phyloP scores from a whole-genome alignment of 345 rosid species.

The Carallia brachiata region DNA sequence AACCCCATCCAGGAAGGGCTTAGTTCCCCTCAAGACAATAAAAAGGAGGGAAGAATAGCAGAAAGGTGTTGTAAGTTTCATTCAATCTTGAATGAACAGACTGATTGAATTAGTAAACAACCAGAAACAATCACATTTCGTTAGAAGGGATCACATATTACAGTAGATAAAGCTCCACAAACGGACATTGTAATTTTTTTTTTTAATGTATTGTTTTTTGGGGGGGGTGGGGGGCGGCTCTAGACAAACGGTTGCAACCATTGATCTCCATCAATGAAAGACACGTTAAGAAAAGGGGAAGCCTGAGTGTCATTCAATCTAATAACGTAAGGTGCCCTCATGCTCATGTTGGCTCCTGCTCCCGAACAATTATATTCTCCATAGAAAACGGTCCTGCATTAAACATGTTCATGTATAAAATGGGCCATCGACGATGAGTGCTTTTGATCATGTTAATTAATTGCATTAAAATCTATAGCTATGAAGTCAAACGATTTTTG shows the following conservation, averaged over 20 bases:
- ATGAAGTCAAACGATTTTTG: not conserved
- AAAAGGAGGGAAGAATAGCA: too few relatives aligned
- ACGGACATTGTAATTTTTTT: too few relatives aligned
- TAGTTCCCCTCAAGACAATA: too few relatives aligned
- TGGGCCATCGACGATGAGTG: not conserved
- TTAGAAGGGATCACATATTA: too few relatives aligned
- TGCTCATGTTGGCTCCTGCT: constrained; percentile 52
- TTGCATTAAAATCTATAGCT: not conserved
- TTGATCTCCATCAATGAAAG: constrained; percentile 73
- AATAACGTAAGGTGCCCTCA: constrained; percentile 61
- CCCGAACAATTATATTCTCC: constrained; percentile 81
- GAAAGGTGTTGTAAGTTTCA: too few relatives aligned
- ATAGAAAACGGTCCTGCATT: constrained; percentile 63
- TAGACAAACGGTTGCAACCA: constrained; percentile 44
- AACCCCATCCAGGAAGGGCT: too few relatives aligned
- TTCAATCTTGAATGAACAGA: too few relatives aligned
- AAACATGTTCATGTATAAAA: not conserved
- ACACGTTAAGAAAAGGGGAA: constrained; percentile 42
- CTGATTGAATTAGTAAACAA: too few relatives aligned
- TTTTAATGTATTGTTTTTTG: too few relatives aligned
- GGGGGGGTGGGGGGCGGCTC: too few relatives aligned
- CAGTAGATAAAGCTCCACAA: too few relatives aligned
- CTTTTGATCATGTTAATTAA: not conserved
- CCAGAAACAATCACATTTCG: too few relatives aligned
- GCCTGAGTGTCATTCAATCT: constrained; percentile 65